Evolutionary conservation across 441 rosid species (phyloP), one percentile per base, ranked within the genome.

Genomic region (Populus hybrid): DNA sequence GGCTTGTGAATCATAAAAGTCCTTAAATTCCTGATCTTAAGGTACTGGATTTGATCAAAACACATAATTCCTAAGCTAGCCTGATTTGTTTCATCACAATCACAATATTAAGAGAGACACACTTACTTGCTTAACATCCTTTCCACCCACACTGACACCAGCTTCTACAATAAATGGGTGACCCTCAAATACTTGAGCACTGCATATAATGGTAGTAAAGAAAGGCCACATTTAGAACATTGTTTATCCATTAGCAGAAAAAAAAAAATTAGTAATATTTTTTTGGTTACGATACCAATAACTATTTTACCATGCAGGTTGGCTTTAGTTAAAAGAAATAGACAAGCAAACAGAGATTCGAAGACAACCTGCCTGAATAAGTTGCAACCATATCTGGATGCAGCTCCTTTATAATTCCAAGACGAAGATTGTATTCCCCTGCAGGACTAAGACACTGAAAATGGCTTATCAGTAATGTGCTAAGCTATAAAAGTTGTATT

Each of bases 321-420:
- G 63, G 42, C 53, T 14, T 42, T 20, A 46, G 78, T 38, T 24
- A 42, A 5, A 12, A 20, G 2, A 6, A 23, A 81, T 53, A 38
- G 63, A 81, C 35, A 57, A 75, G 75, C 23, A 40, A 75, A 77
- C 69, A 50, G 67, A 75, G 71, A 68, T 79, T 77, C 5, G 34
- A 70, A 69, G 57, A 84, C 94, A 87, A 95, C 99, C 99, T 95
- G 86, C 99, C 97, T 6, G 99, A 94, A 85, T 88, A 89, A 69
- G 99, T 96, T 70, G 99, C 97, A 77, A 96, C 98, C 97, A 96
- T 86, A 83, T 94, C 98, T 57, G 99, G 99, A 88, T 94, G 98
- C 76, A 96, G 89, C 91, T 96, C 99, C 88, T 96, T 96, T 84
- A 96, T 90, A 77, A 96, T 94, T 81, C 99, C 99, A 75, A 96